Evolutionary conservation across 345 rosid species (phyloP), one percentile per base, ranked within the genome.

Genomic region (Populus alba): DNA sequence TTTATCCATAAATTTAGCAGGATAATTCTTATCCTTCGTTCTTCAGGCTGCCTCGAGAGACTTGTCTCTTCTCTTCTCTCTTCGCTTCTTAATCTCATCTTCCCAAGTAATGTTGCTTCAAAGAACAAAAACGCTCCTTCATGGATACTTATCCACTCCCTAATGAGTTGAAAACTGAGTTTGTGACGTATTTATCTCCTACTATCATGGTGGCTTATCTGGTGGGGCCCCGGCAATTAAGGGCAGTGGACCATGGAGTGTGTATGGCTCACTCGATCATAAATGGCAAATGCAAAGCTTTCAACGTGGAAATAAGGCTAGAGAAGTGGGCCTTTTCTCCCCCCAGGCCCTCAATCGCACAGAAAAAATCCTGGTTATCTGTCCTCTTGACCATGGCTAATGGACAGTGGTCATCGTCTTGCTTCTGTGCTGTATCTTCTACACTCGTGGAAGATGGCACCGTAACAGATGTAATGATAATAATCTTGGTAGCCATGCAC

Each of bases 121-220:
- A 51, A 41, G 51, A 73, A 70, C 67, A 76, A 79, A 70, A 85
- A 81, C 79, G 77, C 81, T 73, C 61, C 57, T 71, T 29, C 83
- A 83, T 74, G 81, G 77, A 79, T 74, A 81, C 85, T 79, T 72
- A 80, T 80, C 83, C 79, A 31, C 45, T 4, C 73, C 76, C 66
- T 70, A 73, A 53, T 75, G 12, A 16, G 33, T 73, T 70, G 63
- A 62, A 41, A n/a, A 57, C 2, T 57, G 8, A n/a, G 63, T n/a
- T 23, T 12, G 27, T 57, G 63, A 57, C 49, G 12, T 12, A 2
- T 27, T 23, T 33, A 72, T 72, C 66, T 31, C 66, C 66, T 11
- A 31, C 55, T 71, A 13, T 72, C 29, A 18, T 25, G 23, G 27
- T 29, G 75, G 75, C 49, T 8, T 61, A 17, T 61, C 68, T 27